Conservation (phyloP, 1,284 basidiomycete genomes). For the Microbotryomycetes sp. region DNA sequence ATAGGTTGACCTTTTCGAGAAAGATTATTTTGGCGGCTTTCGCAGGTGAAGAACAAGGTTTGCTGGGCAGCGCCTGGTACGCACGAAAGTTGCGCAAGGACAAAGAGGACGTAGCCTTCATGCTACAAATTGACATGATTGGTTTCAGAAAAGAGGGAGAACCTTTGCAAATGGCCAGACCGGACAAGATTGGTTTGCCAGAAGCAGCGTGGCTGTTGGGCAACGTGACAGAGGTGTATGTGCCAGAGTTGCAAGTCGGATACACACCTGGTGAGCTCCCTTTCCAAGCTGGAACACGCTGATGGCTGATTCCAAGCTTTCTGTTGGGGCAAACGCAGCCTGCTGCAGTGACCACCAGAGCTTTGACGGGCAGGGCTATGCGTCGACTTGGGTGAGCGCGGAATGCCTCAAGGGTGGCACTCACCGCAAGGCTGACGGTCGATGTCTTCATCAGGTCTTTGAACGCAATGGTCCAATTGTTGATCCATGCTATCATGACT, state of each 20-base stretch:
- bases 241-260: slow-evolving; percentile 34
- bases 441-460: slow-evolving; percentile 35
- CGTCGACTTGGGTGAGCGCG: slow-evolving; percentile 28
- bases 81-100: slow-evolving; percentile 16
- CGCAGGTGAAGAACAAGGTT: slow-evolving; percentile 42
- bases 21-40: slow-evolving; percentile 41
- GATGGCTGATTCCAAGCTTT: slow-evolving; percentile 19
- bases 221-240: slow-evolving; percentile 37
- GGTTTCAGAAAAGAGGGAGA: slow-evolving; percentile 37
- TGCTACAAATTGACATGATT: slow-evolving; percentile 31
- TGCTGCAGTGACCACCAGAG: slow-evolving; percentile 43
- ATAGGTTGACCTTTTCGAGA: slow-evolving; percentile 17
- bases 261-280: slow-evolving; percentile 9
- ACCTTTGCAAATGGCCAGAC: slow-evolving; percentile 40
- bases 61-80: slow-evolving; percentile 23
- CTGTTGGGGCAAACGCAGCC: slow-evolving; percentile 35
- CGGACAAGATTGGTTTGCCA: slow-evolving; percentile 37
- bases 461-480: slow-evolving; percentile 42
- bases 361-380: slow-evolving; percentile 36
- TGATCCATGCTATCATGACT: slow-evolving; percentile 41
- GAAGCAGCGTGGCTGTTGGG: slow-evolving; percentile 35
- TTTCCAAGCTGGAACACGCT: too few relatives aligned
- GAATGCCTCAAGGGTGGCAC: not conserved
- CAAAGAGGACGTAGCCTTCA: slow-evolving; percentile 21
- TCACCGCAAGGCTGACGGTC: not conserved